These are phyloP conservation scores for Ophiocordyceps camponoti-saundersi DNA, from an alignment of 2,329 filamentous ascomycete species.

Conservation along the genomic window DNA sequence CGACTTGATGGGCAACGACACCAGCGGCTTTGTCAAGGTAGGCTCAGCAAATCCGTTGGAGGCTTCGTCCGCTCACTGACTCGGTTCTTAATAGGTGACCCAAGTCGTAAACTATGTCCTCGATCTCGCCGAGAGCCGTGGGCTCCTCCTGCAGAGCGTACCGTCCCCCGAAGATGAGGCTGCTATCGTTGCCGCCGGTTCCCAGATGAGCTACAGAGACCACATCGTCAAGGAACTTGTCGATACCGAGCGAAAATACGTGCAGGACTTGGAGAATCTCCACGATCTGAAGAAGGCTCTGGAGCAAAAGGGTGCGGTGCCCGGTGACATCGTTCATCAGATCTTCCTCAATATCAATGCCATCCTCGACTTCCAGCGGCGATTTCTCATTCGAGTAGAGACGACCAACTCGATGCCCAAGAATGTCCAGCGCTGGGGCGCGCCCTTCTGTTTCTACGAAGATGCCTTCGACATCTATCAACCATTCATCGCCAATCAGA, in stretches of 20 bases:
- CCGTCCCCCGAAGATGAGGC: conserved; percentile 38
- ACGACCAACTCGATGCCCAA: conserved; percentile 77
- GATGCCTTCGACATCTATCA: conserved; percentile 87
- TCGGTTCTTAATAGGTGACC: conserved; percentile 37
- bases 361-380: conserved; percentile 85
- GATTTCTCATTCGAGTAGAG: conserved; percentile 89
- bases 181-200: conserved; percentile 30
- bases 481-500: conserved; percentile 92
- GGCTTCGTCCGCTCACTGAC: background rate
- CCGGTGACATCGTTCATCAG: conserved; percentile 78
- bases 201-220: conserved; percentile 59
- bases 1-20: conserved; percentile 85
- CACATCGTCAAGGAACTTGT: conserved; percentile 86
- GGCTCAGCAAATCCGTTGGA: conserved; percentile 3
- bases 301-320: conserved; percentile 73
- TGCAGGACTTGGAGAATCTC: conserved; percentile 87
- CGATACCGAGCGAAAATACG: conserved; percentile 92
- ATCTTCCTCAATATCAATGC: conserved; percentile 95
- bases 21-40: conserved; percentile 92
- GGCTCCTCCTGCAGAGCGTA: conserved; percentile 48
- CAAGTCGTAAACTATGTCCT: conserved; percentile 86
- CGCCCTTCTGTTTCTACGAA: conserved; percentile 71
- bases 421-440: conserved; percentile 77
- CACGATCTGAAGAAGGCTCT: conserved; percentile 83
- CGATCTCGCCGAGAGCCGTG: conserved; percentile 65